A percentile compares a stretch with the other conserved stretches of the same genome.
Evolutionary conservation across 139 green algal species (phyloP).

Genomic region (Microglena sp.): DNA sequence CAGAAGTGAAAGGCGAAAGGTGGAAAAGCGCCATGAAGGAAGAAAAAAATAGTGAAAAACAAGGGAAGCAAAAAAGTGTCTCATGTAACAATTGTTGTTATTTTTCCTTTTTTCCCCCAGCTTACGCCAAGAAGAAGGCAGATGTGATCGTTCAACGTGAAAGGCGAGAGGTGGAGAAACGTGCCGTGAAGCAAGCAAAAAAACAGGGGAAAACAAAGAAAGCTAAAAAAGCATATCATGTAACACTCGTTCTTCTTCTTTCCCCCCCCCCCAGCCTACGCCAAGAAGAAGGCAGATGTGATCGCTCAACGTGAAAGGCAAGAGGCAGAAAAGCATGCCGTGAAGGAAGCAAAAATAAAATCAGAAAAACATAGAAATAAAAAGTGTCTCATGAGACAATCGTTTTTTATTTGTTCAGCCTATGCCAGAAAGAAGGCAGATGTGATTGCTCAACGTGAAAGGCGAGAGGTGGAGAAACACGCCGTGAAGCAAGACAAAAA

Average conservation of each 20-base stretch:
- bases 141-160: slow-evolving; percentile 30
- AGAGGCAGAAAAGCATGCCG: slow-evolving; percentile 29
- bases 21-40: no score
- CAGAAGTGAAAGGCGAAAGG: neutral
- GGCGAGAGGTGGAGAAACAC: slow-evolving; percentile 28
- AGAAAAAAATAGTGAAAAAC: no score
- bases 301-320: slow-evolving; percentile 27
- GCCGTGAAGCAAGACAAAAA: no score
- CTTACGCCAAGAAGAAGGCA: slow-evolving; percentile 41
- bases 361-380: no score
- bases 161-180: slow-evolving; percentile 30
- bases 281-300: slow-evolving; percentile 36
- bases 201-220: no score
- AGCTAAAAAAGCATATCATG: no score
- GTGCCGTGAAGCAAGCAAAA: no score
- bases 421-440: slow-evolving; percentile 42
- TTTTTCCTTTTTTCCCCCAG: slow-evolving; percentile 18
- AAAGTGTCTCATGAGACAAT: no score
- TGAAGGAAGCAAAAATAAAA: slow-evolving; percentile 40
- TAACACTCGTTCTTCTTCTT: no score
- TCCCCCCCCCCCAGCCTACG: slow-evolving; percentile 25
- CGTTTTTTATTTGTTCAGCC: slow-evolving; percentile 16
- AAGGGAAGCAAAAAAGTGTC: no score
- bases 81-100: no score
- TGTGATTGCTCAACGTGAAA: slow-evolving; percentile 28